These are phyloP conservation scores for Solanum peruvianum DNA, from an alignment of 257 asterid species.

Conservation along the genomic window DNA sequence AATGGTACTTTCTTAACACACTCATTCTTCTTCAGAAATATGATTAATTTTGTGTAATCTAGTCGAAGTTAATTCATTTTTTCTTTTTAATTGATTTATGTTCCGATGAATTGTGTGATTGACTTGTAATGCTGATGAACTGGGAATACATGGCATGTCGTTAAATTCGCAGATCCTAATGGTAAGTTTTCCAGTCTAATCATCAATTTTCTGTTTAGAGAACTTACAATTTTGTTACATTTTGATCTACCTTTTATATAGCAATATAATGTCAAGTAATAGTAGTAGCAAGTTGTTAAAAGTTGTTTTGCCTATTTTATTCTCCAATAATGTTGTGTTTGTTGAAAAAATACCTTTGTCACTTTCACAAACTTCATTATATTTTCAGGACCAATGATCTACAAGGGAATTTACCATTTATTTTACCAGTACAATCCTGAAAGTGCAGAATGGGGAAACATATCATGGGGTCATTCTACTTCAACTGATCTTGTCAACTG, in stretches of 20 bases:
- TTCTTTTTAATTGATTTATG: neutral
- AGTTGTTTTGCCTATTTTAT: neutral
- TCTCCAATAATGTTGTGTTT: neutral
- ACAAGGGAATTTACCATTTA: neutral
- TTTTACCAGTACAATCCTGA: constrained; percentile 15
- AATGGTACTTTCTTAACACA: constrained; percentile 4
- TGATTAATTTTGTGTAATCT: neutral
- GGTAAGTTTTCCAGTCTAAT: constrained; percentile 20
- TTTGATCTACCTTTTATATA: too few relatives aligned
- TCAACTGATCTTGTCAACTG: constrained; percentile 47
- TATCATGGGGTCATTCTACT: constrained; percentile 11
- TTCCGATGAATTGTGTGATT: neutral
- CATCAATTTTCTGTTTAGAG: neutral
- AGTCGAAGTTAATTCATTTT: neutral
- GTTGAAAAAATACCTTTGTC: too few relatives aligned
- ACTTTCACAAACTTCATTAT: too few relatives aligned
- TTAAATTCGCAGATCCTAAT: constrained; percentile 48
- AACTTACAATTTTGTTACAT: neutral
- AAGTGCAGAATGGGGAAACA: constrained; percentile 33
- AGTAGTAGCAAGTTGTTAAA: neutral
- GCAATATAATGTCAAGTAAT: neutral
- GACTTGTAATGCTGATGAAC: neutral
- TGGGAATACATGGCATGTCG: neutral
- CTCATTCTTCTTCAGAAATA: neutral
- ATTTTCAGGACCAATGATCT: constrained; percentile 32